Evolutionary conservation across 176 grass and related monocot genomes (phyloP).

Genomic region (Carex scoparia): DNA sequence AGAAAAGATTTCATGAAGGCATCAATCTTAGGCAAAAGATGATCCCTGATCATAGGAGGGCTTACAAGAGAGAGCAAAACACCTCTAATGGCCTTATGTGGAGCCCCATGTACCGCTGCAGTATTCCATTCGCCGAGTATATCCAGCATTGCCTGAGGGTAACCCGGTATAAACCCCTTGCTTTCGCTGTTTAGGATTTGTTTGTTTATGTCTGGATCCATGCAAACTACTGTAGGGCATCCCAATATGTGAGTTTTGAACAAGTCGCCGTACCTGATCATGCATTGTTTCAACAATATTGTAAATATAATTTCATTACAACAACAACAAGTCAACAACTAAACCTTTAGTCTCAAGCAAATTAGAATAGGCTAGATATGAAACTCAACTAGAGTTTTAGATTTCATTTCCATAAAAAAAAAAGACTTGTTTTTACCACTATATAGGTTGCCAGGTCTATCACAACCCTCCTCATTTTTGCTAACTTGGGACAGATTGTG

Average conservation of each 20-base stretch:
- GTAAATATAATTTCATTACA: neutral
- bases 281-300: neutral
- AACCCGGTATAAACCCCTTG: conserved; percentile 33
- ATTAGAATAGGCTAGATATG: too few species aligned
- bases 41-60: conserved; percentile 26
- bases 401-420: too few species aligned
- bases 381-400: too few species aligned
- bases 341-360: too few species aligned
- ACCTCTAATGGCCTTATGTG: conserved; percentile 32
- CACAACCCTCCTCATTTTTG: too few species aligned
- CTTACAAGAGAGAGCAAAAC: conserved; percentile 18
- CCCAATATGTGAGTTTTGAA: conserved; percentile 39
- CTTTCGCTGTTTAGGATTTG: conserved; percentile 31
- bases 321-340: too few species aligned
- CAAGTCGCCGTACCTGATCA: conserved; percentile 28
- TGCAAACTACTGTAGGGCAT: conserved; percentile 31
- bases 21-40: conserved; percentile 31
- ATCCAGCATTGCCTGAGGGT: conserved; percentile 32
- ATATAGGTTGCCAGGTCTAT: too few species aligned
- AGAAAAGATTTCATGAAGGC: conserved; percentile 33
- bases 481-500: too few species aligned
- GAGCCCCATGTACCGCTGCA: conserved; percentile 17
- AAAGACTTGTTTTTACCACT: too few species aligned
- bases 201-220: conserved; percentile 37
- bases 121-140: conserved; percentile 35